phyloP scores from a whole-genome alignment of 371 early-diverging fungal species.

The Coemansia linderi region DNA sequence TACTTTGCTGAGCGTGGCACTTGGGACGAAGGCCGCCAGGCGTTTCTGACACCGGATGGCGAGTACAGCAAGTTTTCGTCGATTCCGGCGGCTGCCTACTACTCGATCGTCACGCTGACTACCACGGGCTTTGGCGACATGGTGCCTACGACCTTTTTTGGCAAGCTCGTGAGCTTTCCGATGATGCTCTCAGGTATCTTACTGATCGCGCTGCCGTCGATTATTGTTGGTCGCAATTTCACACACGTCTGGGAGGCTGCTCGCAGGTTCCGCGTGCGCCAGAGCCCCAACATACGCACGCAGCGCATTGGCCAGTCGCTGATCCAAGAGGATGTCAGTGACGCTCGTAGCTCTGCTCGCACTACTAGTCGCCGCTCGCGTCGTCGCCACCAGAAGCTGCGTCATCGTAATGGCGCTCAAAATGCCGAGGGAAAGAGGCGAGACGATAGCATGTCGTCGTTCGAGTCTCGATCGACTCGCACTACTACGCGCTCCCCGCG shows the following conservation, averaged over 20 bases:
- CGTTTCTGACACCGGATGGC: conserved; percentile 68
- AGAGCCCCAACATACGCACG: conserved; percentile 15
- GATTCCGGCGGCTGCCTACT: conserved; percentile 85
- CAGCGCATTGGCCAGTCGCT: conserved; percentile 30
- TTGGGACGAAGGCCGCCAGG: conserved; percentile 72
- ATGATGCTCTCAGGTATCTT: conserved; percentile 84
- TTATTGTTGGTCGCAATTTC: conserved; percentile 86
- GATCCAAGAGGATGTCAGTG: conserved; percentile 16
- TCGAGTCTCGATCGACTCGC: conserved; percentile 24
- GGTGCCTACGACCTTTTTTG: conserved; percentile 82
- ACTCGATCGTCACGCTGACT: conserved; percentile 79
- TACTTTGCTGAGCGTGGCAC: conserved; percentile 85
- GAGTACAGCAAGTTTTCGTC: conserved; percentile 75
- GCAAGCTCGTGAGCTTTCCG: conserved; percentile 81
- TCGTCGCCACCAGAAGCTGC: not conserved
- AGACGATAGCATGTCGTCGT: conserved; percentile 43
- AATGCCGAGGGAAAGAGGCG: conserved; percentile 10
- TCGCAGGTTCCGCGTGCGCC: conserved; percentile 41
- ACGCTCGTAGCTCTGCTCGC: conserved; percentile 10
- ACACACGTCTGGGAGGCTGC: conserved; percentile 83
- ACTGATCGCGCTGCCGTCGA: conserved; percentile 83
- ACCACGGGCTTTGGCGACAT: conserved; percentile 87
- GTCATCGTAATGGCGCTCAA: not conserved
- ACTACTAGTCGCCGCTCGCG: conserved; percentile 20
- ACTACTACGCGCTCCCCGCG: conserved; percentile 7